Conservation (phyloP, 2,329 filamentous ascomycete genomes). For the Colletotrichum higginsianum region DNA sequence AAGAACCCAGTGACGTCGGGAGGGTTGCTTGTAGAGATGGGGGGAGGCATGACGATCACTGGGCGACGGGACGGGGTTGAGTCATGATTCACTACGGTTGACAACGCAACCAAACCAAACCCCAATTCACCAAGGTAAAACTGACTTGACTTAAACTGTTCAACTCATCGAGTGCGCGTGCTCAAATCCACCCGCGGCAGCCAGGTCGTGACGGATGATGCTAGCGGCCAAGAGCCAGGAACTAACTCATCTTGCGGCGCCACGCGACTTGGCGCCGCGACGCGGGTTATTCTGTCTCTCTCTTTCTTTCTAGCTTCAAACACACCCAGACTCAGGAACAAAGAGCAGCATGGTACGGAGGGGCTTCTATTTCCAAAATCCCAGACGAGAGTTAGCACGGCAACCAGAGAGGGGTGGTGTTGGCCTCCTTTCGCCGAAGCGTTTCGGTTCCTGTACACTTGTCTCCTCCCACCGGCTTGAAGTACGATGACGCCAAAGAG, state of each 20-base stretch:
- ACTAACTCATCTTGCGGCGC: neutral
- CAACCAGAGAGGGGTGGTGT: neutral
- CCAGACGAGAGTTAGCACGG: neutral
- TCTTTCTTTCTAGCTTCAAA: constrained; percentile 28
- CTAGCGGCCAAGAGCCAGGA: neutral
- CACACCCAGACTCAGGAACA: constrained; percentile 20
- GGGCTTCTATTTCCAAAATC: neutral
- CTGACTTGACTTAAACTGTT: no score
- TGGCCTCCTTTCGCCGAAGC: constrained; percentile 1
- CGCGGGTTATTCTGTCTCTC: neutral
- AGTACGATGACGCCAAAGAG: no score
- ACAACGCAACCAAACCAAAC: neutral
- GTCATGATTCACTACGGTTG: constrained; percentile 10
- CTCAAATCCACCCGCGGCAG: no score
- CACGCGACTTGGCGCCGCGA: constrained; percentile 10
- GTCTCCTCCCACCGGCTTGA: neutral
- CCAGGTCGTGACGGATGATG: neutral
- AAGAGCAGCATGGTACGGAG: constrained; percentile 3
- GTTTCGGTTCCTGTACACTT: neutral
- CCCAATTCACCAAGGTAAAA: no score
- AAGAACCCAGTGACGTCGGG: constrained; percentile 6
- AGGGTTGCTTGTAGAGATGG: constrained; percentile 18
- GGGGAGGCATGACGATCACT: neutral
- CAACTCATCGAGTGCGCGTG: no score
- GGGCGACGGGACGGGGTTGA: neutral